Conservation (phyloP, 805 yeast genomes). For the Sugiyamaella lignohabitans region DNA sequence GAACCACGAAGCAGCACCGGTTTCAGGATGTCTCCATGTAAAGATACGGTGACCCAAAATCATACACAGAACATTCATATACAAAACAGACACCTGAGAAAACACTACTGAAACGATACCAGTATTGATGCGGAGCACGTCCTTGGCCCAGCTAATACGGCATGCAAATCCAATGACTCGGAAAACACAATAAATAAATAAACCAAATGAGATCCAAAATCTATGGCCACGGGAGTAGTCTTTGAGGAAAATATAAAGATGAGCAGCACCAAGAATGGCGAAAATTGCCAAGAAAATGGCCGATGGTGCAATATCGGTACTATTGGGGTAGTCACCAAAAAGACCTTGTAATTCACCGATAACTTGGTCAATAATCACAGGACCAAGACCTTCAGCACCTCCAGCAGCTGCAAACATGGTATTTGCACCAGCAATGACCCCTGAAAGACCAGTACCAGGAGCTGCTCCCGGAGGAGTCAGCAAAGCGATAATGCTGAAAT, state of each 20-base stretch:
- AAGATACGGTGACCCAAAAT: slow-evolving; percentile 65
- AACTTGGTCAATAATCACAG: slow-evolving; percentile 13
- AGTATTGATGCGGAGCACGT: slow-evolving; percentile 39
- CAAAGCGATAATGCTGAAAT: slow-evolving; percentile 2
- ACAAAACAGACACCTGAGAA: slow-evolving; percentile 48
- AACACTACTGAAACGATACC: slow-evolving; percentile 57
- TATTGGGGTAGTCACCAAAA: slow-evolving; percentile 58
- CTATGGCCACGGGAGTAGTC: slow-evolving; percentile 52
- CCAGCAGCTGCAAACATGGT: slow-evolving; percentile 4
- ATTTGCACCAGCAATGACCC: slow-evolving; percentile 17
- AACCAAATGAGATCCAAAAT: slow-evolving; percentile 50
- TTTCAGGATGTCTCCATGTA: slow-evolving; percentile 71
- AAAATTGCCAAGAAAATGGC: slow-evolving; percentile 52
- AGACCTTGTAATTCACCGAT: slow-evolving; percentile 30
- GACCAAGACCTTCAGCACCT: slow-evolving; percentile 14
- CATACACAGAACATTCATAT: slow-evolving; percentile 52
- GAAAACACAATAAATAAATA: slow-evolving; percentile 46
- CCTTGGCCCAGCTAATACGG: slow-evolving; percentile 52
- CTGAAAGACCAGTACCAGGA: slow-evolving; percentile 26
- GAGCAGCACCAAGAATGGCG: slow-evolving; percentile 41
- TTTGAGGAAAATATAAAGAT: slow-evolving; percentile 40
- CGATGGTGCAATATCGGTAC: slow-evolving; percentile 52
- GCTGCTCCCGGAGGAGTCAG: slow-evolving; percentile 17
- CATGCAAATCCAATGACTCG: slow-evolving; percentile 54
- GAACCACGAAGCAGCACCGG: slow-evolving; percentile 47